Evolutionary conservation across 2,329 filamentous ascomycete species (phyloP).

Genomic region (Cladosporium sp.): DNA sequence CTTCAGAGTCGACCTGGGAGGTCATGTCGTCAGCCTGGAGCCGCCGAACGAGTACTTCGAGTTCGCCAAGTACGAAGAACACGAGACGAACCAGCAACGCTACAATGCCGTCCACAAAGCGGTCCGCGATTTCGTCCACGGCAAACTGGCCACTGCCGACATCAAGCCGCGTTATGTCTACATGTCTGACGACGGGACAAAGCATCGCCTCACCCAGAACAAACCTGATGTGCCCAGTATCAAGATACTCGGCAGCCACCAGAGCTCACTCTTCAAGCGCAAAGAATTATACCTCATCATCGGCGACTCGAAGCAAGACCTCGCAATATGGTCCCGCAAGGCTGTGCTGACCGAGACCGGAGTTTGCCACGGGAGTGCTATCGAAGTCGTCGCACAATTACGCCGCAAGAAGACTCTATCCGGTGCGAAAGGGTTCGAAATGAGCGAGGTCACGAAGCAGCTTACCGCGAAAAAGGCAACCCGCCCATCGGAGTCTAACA

Average conservation of each 20-base stretch:
- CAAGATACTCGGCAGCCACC: slow-evolving; percentile 56
- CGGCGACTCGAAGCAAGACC: slow-evolving; percentile 66
- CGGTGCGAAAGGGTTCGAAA: not conserved
- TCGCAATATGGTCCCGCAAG: slow-evolving; percentile 71
- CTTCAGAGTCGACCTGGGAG: slow-evolving; percentile 39
- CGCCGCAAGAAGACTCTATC: not conserved
- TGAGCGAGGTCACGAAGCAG: too few relatives aligned
- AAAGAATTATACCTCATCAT: slow-evolving; percentile 66
- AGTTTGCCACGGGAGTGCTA: slow-evolving; percentile 64
- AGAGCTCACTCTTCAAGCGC: slow-evolving; percentile 31
- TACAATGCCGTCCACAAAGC: slow-evolving; percentile 59
- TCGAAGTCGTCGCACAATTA: slow-evolving; percentile 57
- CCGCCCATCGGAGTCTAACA: slow-evolving; percentile 22
- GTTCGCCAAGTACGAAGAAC: slow-evolving; percentile 57
- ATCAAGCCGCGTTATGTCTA: slow-evolving; percentile 26
- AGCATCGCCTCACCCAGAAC: slow-evolving; percentile 22
- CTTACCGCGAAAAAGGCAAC: not conserved
- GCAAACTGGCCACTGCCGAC: slow-evolving; percentile 16
- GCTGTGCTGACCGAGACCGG: slow-evolving; percentile 60
- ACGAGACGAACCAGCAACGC: slow-evolving; percentile 71
- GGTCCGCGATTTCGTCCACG: slow-evolving; percentile 23
- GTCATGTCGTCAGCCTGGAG: slow-evolving; percentile 18
- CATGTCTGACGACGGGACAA: slow-evolving; percentile 13
- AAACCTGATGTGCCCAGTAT: slow-evolving; percentile 53
- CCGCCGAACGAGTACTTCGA: slow-evolving; percentile 60